A percentile compares a stretch with the other conserved stretches of the same genome.
These are phyloP conservation scores for Hymenoscyphus occultus DNA, from an alignment of 2,329 filamentous ascomycete species.

Conservation along the genomic window DNA sequence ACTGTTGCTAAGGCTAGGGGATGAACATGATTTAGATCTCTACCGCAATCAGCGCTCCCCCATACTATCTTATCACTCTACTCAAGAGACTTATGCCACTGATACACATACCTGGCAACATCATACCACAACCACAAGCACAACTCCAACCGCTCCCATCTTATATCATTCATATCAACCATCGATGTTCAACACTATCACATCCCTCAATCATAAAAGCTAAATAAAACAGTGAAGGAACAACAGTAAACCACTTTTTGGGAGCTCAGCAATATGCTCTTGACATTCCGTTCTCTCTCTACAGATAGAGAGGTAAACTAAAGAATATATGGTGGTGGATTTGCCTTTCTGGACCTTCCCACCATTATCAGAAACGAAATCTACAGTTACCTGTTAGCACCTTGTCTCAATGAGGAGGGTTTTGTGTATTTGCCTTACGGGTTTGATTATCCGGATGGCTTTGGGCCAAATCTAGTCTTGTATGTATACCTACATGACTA, in stretches of 20 bases:
- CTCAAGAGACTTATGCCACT: too few species aligned
- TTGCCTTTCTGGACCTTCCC: neutral
- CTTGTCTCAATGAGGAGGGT: neutral
- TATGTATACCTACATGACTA: neutral
- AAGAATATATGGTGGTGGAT: neutral
- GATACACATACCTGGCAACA: too few species aligned
- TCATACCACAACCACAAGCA: too few species aligned
- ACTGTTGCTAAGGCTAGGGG: too few species aligned
- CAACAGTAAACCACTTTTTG: neutral
- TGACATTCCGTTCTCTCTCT: too few species aligned
- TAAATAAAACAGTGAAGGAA: neutral
- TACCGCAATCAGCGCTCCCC: too few species aligned
- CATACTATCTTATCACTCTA: too few species aligned
- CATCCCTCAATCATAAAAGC: neutral
- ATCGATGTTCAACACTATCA: too few species aligned
- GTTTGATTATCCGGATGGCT: neutral
- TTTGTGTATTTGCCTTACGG: neutral
- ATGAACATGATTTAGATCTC: too few species aligned
- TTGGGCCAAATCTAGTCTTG: neutral
- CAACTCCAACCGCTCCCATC: too few species aligned
- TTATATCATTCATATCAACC: too few species aligned
- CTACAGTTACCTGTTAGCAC: neutral
- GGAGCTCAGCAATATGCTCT: neutral
- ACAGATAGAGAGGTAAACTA: neutral
- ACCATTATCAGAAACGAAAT: neutral